Conservation (phyloP, 164 flowering plant genomes). For the Liriodendron chinense region DNA sequence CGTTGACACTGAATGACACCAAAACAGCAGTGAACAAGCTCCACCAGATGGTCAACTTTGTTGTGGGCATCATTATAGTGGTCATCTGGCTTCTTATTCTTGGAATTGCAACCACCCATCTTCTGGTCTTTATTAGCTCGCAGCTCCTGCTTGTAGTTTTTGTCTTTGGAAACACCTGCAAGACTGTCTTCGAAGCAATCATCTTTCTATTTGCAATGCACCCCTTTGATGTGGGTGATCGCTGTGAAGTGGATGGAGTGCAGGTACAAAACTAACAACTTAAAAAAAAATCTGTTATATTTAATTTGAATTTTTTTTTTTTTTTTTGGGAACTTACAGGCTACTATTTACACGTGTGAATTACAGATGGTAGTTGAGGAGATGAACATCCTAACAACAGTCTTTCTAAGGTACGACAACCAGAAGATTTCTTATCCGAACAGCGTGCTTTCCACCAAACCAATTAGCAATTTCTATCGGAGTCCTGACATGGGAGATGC, state of each 20-base stretch:
- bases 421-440: slow-evolving; percentile 61
- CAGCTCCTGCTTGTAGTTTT: slow-evolving; percentile 54
- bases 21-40: slow-evolving; percentile 65
- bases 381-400: slow-evolving; percentile 65
- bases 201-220: slow-evolving; percentile 57
- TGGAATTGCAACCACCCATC: slow-evolving; percentile 38
- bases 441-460: slow-evolving; percentile 41
- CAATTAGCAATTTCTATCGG: slow-evolving; percentile 51
- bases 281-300: too few species aligned
- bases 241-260: slow-evolving; percentile 54
- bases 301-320: too few species aligned
- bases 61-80: slow-evolving; percentile 31
- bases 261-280: slow-evolving; percentile 36
- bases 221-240: slow-evolving; percentile 65
- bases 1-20: slow-evolving; percentile 59
- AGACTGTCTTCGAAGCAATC: slow-evolving; percentile 57
- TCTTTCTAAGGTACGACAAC: slow-evolving; percentile 57
- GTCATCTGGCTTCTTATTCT: slow-evolving; percentile 53
- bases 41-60: slow-evolving; percentile 41
- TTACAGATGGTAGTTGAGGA: slow-evolving; percentile 63
- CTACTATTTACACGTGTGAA: neutral
- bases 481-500: slow-evolving; percentile 63
- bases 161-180: slow-evolving; percentile 58
- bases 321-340: neutral
- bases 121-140: slow-evolving; percentile 50